Percentiles rank a stretch among this genome's conserved stretches.
phyloP scores from a whole-genome alignment of 352 stramenopile species.

The Phytophthora lateralis region DNA sequence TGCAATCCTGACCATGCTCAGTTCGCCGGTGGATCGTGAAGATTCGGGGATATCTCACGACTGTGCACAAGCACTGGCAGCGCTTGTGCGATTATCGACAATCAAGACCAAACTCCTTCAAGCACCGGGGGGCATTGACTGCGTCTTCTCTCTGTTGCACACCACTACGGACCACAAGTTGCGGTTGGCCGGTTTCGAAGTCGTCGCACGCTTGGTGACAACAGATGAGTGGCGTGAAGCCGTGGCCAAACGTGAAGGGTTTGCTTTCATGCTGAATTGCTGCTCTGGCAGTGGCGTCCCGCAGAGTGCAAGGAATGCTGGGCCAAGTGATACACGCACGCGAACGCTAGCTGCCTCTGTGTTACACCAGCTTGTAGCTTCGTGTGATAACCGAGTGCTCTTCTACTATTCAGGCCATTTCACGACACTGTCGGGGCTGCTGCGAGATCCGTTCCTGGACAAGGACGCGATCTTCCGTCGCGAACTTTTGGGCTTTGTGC shows the following conservation, averaged over 20 bases:
- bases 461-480: conserved; percentile 59
- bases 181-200: conserved; percentile 55
- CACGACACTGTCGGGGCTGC: conserved; percentile 48
- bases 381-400: conserved; percentile 58
- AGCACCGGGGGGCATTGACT: conserved; percentile 69
- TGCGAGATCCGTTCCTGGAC: conserved; percentile 74
- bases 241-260: conserved; percentile 69
- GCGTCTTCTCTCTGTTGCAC: conserved; percentile 69
- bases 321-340: conserved; percentile 48
- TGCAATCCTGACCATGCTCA: conserved; percentile 78
- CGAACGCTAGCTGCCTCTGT: conserved; percentile 58
- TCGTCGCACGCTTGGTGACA: conserved; percentile 65
- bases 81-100: conserved; percentile 56
- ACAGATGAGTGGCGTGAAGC: conserved; percentile 64
- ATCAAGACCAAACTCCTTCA: conserved; percentile 71
- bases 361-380: conserved; percentile 62
- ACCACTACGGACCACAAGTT: conserved; percentile 53
- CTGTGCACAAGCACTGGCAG: conserved; percentile 62
- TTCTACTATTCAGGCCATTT: conserved; percentile 73
- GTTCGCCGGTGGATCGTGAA: conserved; percentile 47
- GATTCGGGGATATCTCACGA: conserved; percentile 71
- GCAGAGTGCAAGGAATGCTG: conserved; percentile 15
- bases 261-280: conserved; percentile 65
- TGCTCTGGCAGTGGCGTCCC: conserved; percentile 47
- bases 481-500: conserved; percentile 68